Evolutionary conservation across 768 basidiomycete genomes (phyloP).

Genomic region (Pisolithus marmoratus): DNA sequence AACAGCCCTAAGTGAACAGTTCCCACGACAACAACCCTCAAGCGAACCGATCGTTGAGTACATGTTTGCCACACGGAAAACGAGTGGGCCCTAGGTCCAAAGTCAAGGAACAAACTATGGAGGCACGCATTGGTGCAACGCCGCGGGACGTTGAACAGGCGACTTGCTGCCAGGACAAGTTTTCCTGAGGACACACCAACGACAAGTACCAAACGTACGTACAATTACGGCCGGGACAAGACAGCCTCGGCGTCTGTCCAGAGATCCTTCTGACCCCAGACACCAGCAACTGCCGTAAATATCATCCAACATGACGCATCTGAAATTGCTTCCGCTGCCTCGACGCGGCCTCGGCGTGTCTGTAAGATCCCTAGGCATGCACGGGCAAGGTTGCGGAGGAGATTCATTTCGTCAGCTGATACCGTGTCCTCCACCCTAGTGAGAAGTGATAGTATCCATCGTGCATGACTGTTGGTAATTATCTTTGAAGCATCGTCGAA

Average conservation of each 20-base stretch:
- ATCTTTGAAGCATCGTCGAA: constrained; percentile 30
- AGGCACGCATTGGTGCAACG: no score
- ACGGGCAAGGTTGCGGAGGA: constrained; percentile 70
- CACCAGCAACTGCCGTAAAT: constrained; percentile 52
- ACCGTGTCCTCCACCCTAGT: constrained; percentile 63
- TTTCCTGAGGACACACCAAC: neutral
- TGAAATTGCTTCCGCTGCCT: constrained; percentile 23
- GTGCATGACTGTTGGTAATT: constrained; percentile 54
- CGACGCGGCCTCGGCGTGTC: constrained; percentile 5
- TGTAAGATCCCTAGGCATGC: constrained; percentile 56
- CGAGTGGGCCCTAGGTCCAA: neutral
- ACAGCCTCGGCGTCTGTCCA: constrained; percentile 71
- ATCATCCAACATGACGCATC: constrained; percentile 69
- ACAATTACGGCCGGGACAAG: constrained; percentile 23
- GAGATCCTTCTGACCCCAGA: constrained; percentile 78
- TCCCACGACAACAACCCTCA: constrained; percentile 17
- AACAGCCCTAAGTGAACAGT: neutral
- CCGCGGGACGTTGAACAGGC: no score
- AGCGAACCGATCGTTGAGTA: neutral
- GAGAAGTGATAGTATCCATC: constrained; percentile 76
- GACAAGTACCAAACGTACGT: neutral
- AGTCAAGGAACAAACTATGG: no score
- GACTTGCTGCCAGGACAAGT: no score
- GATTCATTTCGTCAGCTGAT: constrained; percentile 70
- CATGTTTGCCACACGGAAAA: neutral